phyloP scores from a whole-genome alignment of 108 stramenopile genomes.

The Pseudonitzschia multiseries region DNA sequence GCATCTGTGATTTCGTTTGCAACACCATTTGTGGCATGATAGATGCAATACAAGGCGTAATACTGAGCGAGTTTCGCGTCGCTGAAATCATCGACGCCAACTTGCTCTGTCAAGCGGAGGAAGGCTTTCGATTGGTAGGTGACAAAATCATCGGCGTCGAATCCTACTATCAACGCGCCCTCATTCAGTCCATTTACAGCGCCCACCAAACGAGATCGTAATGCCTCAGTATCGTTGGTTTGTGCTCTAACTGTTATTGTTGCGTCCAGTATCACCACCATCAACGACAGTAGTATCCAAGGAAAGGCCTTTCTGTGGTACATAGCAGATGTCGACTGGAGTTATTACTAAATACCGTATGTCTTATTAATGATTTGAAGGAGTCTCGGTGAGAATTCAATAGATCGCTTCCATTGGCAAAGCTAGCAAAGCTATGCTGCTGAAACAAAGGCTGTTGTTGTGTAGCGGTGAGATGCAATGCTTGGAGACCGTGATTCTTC shows the following conservation, averaged over 20 bases:
- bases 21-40: slow-evolving; percentile 18
- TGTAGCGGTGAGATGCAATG: too few relatives aligned
- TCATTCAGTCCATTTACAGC: not conserved
- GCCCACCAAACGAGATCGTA: not conserved
- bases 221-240: not conserved
- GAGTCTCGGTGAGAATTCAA: too few relatives aligned
- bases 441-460: too few relatives aligned
- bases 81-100: slow-evolving; percentile 4
- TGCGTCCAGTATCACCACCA: not conserved
- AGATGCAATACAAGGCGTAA: slow-evolving; percentile 34
- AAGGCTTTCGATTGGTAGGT: slow-evolving; percentile 35
- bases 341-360: too few relatives aligned
- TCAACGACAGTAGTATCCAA: not conserved
- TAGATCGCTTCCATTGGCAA: too few relatives aligned
- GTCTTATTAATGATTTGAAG: too few relatives aligned
- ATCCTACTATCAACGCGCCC: slow-evolving; percentile 4
- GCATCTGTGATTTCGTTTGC: slow-evolving; percentile 17
- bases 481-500: too few relatives aligned
- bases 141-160: slow-evolving; percentile 16
- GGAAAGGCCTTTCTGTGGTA: too few relatives aligned
- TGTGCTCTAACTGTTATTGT: not conserved
- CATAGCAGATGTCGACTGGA: too few relatives aligned
- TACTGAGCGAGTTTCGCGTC: slow-evolving; percentile 24
- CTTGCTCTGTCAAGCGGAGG: slow-evolving; percentile 8
- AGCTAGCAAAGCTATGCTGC: too few relatives aligned